phyloP scores from a whole-genome alignment of 2,329 filamentous ascomycete species.

The Ceratocystis ficicola region DNA sequence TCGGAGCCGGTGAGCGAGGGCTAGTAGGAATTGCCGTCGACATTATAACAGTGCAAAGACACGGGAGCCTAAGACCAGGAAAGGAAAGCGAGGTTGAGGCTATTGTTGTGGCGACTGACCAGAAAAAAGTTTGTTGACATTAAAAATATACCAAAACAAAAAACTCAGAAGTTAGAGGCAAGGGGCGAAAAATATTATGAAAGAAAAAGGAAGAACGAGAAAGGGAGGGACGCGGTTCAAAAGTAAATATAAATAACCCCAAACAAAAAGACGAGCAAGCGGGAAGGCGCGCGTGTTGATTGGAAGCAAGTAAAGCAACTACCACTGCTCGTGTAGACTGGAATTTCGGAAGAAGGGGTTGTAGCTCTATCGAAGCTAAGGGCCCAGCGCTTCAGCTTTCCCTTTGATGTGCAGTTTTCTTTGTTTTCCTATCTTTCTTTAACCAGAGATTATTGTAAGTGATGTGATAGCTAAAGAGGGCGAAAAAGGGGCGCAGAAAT shows the following conservation, averaged over 20 bases:
- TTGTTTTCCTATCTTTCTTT: too few relatives aligned
- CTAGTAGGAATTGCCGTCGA: background rate
- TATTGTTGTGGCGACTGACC: background rate
- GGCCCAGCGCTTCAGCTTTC: too few relatives aligned
- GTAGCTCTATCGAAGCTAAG: too few relatives aligned
- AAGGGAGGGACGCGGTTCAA: background rate
- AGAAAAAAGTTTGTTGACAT: background rate
- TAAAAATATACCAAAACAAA: background rate
- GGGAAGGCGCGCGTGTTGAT: constrained; percentile 6
- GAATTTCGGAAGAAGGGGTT: too few relatives aligned
- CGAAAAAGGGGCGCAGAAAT: background rate
- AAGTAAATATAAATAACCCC: background rate
- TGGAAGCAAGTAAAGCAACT: constrained; percentile 5
- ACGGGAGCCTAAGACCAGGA: background rate
- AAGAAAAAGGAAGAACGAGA: background rate
- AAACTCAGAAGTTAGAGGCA: background rate
- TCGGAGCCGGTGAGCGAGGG: background rate
- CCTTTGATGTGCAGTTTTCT: too few relatives aligned
- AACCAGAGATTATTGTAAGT: too few relatives aligned
- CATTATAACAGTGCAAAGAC: background rate
- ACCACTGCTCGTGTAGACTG: too few relatives aligned
- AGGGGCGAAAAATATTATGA: background rate
- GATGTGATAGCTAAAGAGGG: too few relatives aligned
- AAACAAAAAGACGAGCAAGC: background rate
- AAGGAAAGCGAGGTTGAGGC: background rate